Base-by-base conservation (phyloP, 2,329 filamentous ascomycete genomes). In the Bertia moriformis region DNA sequence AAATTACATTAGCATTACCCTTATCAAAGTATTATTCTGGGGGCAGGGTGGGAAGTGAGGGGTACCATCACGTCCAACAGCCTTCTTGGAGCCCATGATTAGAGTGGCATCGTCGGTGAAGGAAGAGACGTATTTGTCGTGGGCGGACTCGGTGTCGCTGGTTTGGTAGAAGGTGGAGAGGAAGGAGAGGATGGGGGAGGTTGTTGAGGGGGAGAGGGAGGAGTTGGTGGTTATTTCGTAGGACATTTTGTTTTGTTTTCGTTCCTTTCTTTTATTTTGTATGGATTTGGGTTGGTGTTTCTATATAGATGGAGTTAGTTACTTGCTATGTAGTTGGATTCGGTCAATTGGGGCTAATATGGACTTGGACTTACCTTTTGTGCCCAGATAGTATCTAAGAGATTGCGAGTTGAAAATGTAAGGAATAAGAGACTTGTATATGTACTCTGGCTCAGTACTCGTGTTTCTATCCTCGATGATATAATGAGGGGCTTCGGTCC, bases 1-100 rank as follows among this genome's bases (percentile, higher is more conserved):
- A 17, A 32, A 32, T 10, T 41, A 29, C 13, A 18, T 41, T 20
- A 19, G 13, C 14, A 42, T 19, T 19, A 30, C n/a, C n/a, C n/a
- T n/a, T 35, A 7, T 35, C 7, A 10, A 18, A 14, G 7, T 12
- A 18, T 35, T 7, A 18, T 7, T 15, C 12, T 15, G 15, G 10
- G 32, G 32, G 10, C 15, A 35, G 15, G 15, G 32, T 10, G 10
- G 15, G 10, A 14, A 14, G 14, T 14, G 19, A 39, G 15, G 18
- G 42, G 12, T 50, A 59, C 56, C 54, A 38, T 50, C 48, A 10
- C 41, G 30, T 2, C 56, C 57, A 32, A 49, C 50, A 0, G 52
- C 56, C 13, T 51, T 42, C 42, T 58, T 59, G 1, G 55, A 45
- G 1, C 56, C 57, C 54, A 60, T 58, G 10, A 58, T 57, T 10